Evolutionary conservation across 345 rosid genomes (phyloP), one percentile per base, ranked within the genome.

Genomic region (Draba incana): DNA sequence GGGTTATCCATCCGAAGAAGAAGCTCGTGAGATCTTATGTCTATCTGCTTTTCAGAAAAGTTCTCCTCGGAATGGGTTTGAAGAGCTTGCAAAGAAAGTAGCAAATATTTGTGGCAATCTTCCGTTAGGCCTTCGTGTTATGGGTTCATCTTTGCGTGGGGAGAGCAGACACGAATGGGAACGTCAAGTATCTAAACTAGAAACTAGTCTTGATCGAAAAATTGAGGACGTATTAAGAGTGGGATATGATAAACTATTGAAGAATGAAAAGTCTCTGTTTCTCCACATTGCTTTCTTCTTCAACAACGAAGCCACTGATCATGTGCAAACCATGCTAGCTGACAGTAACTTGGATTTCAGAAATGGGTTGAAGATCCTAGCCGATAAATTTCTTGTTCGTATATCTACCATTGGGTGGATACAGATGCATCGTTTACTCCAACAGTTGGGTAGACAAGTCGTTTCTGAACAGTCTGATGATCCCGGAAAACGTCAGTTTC

Each of bases 261-360:
- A 59, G 46, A 23, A 59, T 27, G 20, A 61, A 6, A 50, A 77
- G 44, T 10, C 15, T 11, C 10, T 77, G 0, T 82, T 80, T 77
- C 62, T 77, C 4, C 81, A 80, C 31, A 75, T 82, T 35, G 81
- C 81, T 2, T 70, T 64, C 30, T 79, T 79, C 62, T 77, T 77
- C 10, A 73, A 61, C 15, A 63, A 75, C 4, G 30, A 55, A 33
- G 4, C 37, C 3, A 1, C n/a, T 25, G 48, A 59, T 15, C 0
- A 3, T 16, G 53, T 77, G 41, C 47, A 1, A 13, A 28, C 30
- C 20, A 54, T 74, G 16, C 59, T 74, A 0, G 64, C 64, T 6
- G 62, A 47, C 15, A 64, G 39, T 13, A 27, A 77, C 5, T 14
- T 28, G 16, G 16, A 66, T 35, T 39, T 68, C 27, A 5, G 6